Percentiles rank a stretch among this genome's conserved stretches.
phyloP scores from a whole-genome alignment of 2,329 filamentous ascomycete species.

The Fusarium pininemorale region DNA sequence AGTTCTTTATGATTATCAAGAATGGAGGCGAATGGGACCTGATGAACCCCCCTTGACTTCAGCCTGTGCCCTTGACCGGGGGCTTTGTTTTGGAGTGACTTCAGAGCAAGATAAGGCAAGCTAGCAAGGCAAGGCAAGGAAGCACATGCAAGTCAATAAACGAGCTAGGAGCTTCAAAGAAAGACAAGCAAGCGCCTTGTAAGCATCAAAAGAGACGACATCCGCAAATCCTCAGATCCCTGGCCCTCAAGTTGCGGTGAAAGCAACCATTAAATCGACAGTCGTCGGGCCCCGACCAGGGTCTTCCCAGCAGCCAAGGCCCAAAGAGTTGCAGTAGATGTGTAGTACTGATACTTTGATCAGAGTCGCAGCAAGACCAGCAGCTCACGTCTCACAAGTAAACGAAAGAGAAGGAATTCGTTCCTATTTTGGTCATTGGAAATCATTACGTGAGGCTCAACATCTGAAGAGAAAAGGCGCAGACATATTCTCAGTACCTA shows the following conservation, averaged over 20 bases:
- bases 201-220: conserved; percentile 22
- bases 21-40: conserved; percentile 1
- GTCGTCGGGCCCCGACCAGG: conserved; percentile 32
- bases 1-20: conserved; percentile 4
- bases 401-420: background rate
- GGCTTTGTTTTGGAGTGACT: background rate
- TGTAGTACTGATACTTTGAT: conserved; percentile 1
- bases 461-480: background rate
- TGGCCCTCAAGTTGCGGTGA: conserved; percentile 44
- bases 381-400: background rate
- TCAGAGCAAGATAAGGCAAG: background rate
- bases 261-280: conserved; percentile 36
- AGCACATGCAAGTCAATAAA: conserved; percentile 7
- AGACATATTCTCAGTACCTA: background rate
- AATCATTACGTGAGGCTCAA: background rate
- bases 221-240: conserved; percentile 25
- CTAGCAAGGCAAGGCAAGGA: background rate
- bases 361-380: background rate
- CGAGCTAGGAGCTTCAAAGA: background rate
- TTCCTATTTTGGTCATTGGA: background rate
- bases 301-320: conserved; percentile 35
- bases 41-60: background rate
- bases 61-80: background rate
- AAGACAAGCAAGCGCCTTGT: conserved; percentile 6
- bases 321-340: conserved; percentile 1